Evolutionary conservation across 371 early-diverging fungal genomes (phyloP).

Genomic region (Dichotomocladium elegans): DNA sequence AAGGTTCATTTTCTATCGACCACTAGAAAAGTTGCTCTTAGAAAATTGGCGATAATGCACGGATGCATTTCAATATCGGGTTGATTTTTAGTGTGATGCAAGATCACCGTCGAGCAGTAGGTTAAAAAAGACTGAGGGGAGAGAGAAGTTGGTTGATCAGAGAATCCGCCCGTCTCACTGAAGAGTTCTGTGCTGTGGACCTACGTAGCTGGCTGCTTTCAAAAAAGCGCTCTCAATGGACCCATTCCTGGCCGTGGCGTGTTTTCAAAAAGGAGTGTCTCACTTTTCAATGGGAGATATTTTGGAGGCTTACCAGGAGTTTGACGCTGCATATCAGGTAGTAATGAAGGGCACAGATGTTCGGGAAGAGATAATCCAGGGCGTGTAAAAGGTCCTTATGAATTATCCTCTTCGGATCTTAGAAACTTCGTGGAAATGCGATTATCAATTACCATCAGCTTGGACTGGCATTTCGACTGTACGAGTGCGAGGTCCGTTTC

Average conservation of each 20-base stretch:
- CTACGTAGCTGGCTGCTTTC: constrained; percentile 67
- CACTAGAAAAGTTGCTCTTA: constrained; percentile 20
- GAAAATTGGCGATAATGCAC: constrained; percentile 86
- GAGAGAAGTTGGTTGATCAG: neutral
- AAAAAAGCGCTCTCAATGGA: constrained; percentile 73
- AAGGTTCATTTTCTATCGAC: neutral
- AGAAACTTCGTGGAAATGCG: constrained; percentile 84
- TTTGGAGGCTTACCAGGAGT: constrained; percentile 66
- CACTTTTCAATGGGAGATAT: constrained; percentile 63
- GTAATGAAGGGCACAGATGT: neutral
- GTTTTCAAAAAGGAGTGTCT: constrained; percentile 87
- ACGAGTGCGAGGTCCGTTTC: constrained; percentile 83
- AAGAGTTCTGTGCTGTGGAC: neutral
- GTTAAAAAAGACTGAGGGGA: constrained; percentile 20
- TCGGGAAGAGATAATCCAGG: too few species aligned
- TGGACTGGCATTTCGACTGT: constrained; percentile 84
- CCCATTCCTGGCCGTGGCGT: constrained; percentile 86
- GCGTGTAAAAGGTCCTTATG: too few species aligned
- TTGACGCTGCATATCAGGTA: constrained; percentile 63
- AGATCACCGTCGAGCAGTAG: constrained; percentile 81
- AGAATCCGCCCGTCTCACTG: neutral
- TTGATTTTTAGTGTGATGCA: constrained; percentile 71
- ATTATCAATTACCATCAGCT: constrained; percentile 94
- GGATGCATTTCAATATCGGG: constrained; percentile 94
- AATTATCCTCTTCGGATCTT: neutral